Percentiles rank a stretch among this genome's conserved stretches.
phyloP scores from a whole-genome alignment of 176 grass and related monocot genomes.

The Neostapfia colusana region DNA sequence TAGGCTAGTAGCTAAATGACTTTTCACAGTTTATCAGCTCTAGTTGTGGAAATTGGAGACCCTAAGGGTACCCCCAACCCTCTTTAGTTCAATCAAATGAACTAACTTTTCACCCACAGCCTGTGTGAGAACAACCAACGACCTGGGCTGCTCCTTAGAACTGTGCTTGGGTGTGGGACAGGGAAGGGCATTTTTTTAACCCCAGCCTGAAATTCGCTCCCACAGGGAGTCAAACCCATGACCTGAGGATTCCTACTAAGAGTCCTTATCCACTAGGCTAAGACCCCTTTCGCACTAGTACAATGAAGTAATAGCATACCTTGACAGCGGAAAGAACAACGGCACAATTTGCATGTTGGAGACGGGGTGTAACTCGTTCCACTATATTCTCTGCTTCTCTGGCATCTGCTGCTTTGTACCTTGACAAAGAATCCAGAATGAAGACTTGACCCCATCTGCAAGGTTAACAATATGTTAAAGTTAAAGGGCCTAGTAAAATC shows the following conservation, averaged over 20 bases:
- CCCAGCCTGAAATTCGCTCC: too few species aligned
- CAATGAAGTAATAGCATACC: conserved; percentile 52
- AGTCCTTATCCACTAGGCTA: too few species aligned
- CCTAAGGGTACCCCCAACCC: background rate
- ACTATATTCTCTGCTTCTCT: conserved; percentile 95
- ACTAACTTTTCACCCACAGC: too few species aligned
- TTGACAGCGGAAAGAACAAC: conserved; percentile 99
- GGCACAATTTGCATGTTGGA: conserved; percentile 99
- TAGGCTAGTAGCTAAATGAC: background rate
- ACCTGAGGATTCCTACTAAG: too few species aligned
- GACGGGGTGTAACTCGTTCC: conserved; percentile 90
- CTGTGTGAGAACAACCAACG: too few species aligned
- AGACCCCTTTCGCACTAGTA: too few species aligned
- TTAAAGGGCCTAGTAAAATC: conserved; percentile 1
- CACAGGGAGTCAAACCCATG: too few species aligned
- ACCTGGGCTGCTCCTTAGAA: too few species aligned
- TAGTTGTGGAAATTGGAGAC: background rate
- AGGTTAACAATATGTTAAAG: conserved; percentile 32
- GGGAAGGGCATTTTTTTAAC: too few species aligned
- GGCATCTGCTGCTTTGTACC: conserved; percentile 80
- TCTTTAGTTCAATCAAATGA: background rate
- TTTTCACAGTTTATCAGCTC: background rate
- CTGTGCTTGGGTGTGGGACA: too few species aligned
- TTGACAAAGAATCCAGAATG: conserved; percentile 93
- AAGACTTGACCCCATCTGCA: conserved; percentile 98